Conservation (phyloP, 441 rosid genomes). For the Rhodomyrtus psidioides region DNA sequence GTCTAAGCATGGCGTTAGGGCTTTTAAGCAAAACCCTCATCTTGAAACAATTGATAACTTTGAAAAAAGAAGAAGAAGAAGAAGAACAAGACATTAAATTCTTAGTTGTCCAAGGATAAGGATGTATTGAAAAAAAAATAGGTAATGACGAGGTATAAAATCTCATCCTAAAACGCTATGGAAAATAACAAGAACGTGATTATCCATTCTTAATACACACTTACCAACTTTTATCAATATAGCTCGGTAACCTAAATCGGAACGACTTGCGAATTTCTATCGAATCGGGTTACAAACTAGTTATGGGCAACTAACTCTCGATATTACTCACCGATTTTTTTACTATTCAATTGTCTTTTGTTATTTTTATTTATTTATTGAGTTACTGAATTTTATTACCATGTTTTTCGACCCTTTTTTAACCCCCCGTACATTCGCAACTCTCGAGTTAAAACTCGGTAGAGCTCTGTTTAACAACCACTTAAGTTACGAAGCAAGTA, state of each 20-base stretch:
- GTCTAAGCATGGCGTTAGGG: too few species aligned
- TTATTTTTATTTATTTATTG: too few species aligned
- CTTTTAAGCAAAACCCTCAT: too few species aligned
- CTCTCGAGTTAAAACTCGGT: not conserved
- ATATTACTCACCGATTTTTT: not conserved
- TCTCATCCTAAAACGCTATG: not conserved
- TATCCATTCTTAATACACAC: not conserved
- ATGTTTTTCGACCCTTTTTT: not conserved
- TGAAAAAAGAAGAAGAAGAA: too few species aligned
- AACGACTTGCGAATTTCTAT: not conserved
- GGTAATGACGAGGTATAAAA: not conserved
- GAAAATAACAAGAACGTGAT: not conserved
- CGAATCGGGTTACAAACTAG: not conserved
- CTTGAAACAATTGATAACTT: too few species aligned
- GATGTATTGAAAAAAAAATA: not conserved
- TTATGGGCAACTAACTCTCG: not conserved
- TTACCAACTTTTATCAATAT: not conserved
- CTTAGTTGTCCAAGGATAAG: not conserved
- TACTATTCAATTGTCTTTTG: too few species aligned
- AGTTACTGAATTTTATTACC: not conserved
- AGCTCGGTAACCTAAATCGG: not conserved
- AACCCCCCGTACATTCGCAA: rapidly evolving
- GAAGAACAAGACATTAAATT: too few species aligned
- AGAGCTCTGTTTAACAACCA: not conserved
- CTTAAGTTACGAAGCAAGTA: too few species aligned